A percentile compares a stretch with the other conserved stretches of the same genome.
Evolutionary conservation across 192 early-diverging fungal species (phyloP).

Genomic region (Lunasporangiospora selenospora): DNA sequence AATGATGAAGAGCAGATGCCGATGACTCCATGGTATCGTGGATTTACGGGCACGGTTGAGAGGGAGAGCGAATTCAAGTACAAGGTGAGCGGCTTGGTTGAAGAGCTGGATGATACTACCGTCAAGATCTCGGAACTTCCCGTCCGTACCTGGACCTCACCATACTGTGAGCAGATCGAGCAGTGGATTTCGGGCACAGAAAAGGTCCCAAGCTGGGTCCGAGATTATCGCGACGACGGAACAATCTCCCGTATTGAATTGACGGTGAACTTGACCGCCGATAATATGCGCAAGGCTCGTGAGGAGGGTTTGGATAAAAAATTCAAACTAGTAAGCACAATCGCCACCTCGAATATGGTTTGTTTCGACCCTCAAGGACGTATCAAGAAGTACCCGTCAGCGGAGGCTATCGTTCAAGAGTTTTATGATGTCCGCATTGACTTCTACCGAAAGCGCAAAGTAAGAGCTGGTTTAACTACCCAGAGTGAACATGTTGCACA

Average conservation of each 20-base stretch:
- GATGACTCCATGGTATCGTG: constrained; percentile 95
- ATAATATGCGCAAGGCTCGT: constrained; percentile 76
- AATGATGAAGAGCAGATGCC: constrained; percentile 67
- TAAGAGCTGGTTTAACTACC: constrained; percentile 32
- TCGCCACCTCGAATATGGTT: constrained; percentile 91
- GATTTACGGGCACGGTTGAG: constrained; percentile 85
- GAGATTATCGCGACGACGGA: constrained; percentile 77
- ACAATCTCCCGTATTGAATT: constrained; percentile 73
- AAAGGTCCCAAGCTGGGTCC: constrained; percentile 71
- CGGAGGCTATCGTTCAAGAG: constrained; percentile 85
- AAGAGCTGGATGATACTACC: constrained; percentile 74
- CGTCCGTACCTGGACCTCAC: constrained; percentile 85
- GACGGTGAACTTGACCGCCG: constrained; percentile 64
- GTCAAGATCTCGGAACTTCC: constrained; percentile 93
- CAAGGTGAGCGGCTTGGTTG: constrained; percentile 71
- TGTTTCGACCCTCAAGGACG: constrained; percentile 91
- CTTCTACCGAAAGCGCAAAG: constrained; percentile 93
- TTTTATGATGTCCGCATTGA: constrained; percentile 87
- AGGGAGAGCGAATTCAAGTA: constrained; percentile 61
- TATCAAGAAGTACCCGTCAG: constrained; percentile 77
- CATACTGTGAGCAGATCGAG: constrained; percentile 87
- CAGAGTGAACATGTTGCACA: constrained; percentile 19
- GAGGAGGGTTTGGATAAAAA: constrained; percentile 81
- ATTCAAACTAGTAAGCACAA: constrained; percentile 76
- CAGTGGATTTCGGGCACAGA: constrained; percentile 73